Evolutionary conservation across 208 protist genomes (phyloP), one percentile per base, ranked within the genome.

Genomic region (Wallacemonas sp.): DNA sequence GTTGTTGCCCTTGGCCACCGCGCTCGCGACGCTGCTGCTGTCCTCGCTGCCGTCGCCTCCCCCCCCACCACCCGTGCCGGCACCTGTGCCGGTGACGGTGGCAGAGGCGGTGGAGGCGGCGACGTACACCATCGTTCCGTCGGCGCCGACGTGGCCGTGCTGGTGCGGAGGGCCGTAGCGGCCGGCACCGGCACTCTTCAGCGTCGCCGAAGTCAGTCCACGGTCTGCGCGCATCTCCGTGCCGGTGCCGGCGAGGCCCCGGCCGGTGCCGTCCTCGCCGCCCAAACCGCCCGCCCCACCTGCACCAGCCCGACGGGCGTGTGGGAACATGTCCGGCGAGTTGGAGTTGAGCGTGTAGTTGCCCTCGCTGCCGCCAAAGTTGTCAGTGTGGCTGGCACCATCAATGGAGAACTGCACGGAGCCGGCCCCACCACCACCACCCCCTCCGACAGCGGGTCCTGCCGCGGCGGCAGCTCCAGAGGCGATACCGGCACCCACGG

Each of bases 321-420:
- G 57, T 44, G 16, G 45, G 41, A 64, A 76, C 32, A 22, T 23
- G 29, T 64, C 57, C 11, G 57, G 42, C 7, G 57, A 64, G 38
- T 45, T 64, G 20, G 42, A 64, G 26, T 50, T 50, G 39, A 64
- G 42, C 18, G 57, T 50, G 57, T 64, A 50, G 41, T 64, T 64
- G 25, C 57, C 57, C 23, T 64, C 57, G n/a, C 57, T 50, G 28
- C 57, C 57, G 5, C 20, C 38, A 4, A 50, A 64, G 10, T 50
- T 14, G 14, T n/a, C 45, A 20, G 28, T 8, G n/a, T 26, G 31
- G 25, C 36, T 67, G 7, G 10, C 8, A 10, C 3, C 46, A 22
- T 39, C 54, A 5, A 3, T 49, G 8, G 44, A 41, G 14, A 41
- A 41, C 10, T 7, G 7, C 14, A 14, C 14, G 10, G 36, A 0